Evolutionary conservation across 2,329 filamentous ascomycete genomes (phyloP), one percentile per base, ranked within the genome.

Genomic region (Monosporascus ibericus): DNA sequence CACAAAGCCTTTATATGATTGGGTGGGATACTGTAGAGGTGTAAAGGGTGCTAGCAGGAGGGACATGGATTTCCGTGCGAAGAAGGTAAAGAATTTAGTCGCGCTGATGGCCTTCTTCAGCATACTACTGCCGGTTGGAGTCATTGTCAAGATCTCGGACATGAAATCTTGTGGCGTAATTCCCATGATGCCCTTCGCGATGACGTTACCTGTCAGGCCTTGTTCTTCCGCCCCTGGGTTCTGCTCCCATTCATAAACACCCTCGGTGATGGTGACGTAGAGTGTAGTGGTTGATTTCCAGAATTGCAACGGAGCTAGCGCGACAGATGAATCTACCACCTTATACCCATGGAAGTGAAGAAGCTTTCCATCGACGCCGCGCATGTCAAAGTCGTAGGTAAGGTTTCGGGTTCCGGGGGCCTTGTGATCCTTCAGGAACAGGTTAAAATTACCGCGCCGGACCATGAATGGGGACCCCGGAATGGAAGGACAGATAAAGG

Each of bases 281-380:
- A 87, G 72, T 0, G 81, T 85, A 20, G 76, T 83, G 1, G 82
- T 84, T 2, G 82, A 79, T 48, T 71, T 72, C 84, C 82, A 86
- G 53, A 87, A 81, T 55, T 78, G 72, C 40, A 71, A 58, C 1
- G 79, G 75, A 2, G 77, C 75, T 36, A 86, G 70, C 2, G 82
- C 79, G 0, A 82, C 78, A 0, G 79, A 79, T 3, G 82, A 77
- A 64, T 85, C 78, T 42, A 86, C 75, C 2, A 81, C 72, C 65
- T 86, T 86, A 67, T 79, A 82, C 0, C 82, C 84, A 55, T 83
- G 74, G 62, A 87, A 82, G 53, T 79, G 77, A 46, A 83, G 74
- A 47, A 68, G 70, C 44, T 72, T 69, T 15, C 79, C 79, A 54
- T 80, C 69, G 4, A 76, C 71, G 5, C 79, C 79, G 25, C 71